Base-by-base conservation (phyloP, 768 basidiomycete species). In the Tremella yokohamensis region DNA sequence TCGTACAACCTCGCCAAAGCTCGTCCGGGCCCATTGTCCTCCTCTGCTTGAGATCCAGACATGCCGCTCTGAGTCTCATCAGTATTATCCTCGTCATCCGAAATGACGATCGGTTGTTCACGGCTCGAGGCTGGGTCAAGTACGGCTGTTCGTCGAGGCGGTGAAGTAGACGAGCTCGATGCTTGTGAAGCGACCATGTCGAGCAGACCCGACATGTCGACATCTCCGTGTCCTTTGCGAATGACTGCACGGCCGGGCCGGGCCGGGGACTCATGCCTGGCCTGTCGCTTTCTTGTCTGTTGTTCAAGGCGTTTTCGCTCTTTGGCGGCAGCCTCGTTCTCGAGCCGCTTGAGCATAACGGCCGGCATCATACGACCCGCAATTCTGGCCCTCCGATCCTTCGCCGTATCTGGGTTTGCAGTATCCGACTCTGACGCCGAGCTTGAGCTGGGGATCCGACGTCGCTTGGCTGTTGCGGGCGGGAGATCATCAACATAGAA, bases 331-430 rank as follows among this genome's bases (percentile, higher is more conserved):
- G 58, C 69, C 61, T 54, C 65, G 76, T 56, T 54, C 80, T 72
- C 68, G 11, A 72, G 63, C 18, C 58, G 37, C 15, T 79, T 69
- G 47, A 83, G 72, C 81, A 85, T 82, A 49, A 79, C 80, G 11
- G 78, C 78, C 3, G 85, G 85, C 77, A 84, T 77, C 81, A 87
- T 81, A 15, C 78, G 52, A 19, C 64, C 37, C 25, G 69, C 73
- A 26, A 72, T 74, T 25, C 52, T 61, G 18, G 64, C 44, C n/a
- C 65, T 51, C 18, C 34, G 56, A 52, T 69, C 67, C 13, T 29
- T 24, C 16, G 42, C 34, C 16, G 15, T 40, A 19, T 47, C 51
- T 6, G 51, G 37, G 16, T 52, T 26, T 16, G 48, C 4, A n/a
- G 50, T 20, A 37, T 20, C 29, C n/a, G 49, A 24, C 2, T 59